These are phyloP conservation scores for Blastocystis sp. DNA, from an alignment of 352 stramenopile species.

Conservation along the genomic window DNA sequence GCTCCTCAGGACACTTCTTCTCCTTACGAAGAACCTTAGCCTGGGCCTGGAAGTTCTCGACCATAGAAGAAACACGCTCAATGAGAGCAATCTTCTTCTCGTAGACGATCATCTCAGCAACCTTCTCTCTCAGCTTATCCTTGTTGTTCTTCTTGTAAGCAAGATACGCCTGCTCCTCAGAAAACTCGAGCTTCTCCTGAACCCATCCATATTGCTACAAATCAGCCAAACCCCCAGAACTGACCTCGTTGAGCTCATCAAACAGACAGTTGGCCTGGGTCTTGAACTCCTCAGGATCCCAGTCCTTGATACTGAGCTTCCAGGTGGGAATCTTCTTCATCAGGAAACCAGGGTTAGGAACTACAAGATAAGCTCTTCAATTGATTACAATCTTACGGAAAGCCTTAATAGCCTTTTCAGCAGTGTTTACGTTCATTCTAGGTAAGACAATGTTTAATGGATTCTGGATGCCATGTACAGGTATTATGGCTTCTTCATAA, in stretches of 20 bases:
- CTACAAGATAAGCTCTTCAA: constrained; percentile 23
- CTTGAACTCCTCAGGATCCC: constrained; percentile 46
- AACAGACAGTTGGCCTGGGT: background rate
- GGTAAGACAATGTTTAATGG: background rate
- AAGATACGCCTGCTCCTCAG: constrained; percentile 43
- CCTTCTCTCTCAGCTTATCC: constrained; percentile 43
- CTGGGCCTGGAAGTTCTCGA: constrained; percentile 43
- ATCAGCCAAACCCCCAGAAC: background rate
- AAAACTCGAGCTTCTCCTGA: constrained; percentile 48
- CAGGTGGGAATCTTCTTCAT: constrained; percentile 59
- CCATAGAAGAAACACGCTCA: constrained; percentile 25
- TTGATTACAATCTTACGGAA: constrained; percentile 21
- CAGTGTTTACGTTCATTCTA: constrained; percentile 44
- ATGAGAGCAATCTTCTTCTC: constrained; percentile 59
- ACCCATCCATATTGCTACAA: constrained; percentile 55
- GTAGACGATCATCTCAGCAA: constrained; percentile 39
- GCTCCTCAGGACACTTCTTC: constrained; percentile 61
- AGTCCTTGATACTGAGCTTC: constrained; percentile 38
- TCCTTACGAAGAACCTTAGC: constrained; percentile 31
- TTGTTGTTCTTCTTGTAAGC: constrained; percentile 59
- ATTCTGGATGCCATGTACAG: background rate
- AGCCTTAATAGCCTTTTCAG: constrained; percentile 59
- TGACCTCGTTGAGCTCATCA: constrained; percentile 49
- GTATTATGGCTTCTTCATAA: background rate
- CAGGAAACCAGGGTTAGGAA: constrained; percentile 47